Base-by-base conservation (phyloP, 441 rosid species). In the Pelargonium citronellum region DNA sequence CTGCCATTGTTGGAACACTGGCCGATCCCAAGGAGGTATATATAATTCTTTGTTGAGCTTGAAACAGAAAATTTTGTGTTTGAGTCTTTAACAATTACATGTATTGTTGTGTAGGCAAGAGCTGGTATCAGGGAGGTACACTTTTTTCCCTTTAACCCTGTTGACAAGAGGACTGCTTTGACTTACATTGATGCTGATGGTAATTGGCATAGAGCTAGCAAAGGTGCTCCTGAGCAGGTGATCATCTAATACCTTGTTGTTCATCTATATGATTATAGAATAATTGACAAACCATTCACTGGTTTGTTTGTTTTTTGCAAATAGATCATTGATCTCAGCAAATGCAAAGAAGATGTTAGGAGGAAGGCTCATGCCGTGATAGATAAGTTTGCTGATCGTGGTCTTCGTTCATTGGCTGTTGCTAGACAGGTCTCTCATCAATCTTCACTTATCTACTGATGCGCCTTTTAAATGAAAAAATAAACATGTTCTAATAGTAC, bases 171-270 rank as follows among this genome's bases (percentile, higher is more conserved):
- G 80, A 88, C 90, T 17, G 85, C 89, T 11, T 68, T 86, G 17
- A 82, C 89, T 5, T 84, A 79, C 81, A 20, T 78, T n/a, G 85
- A 83, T 74, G 41, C 63, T 20, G 76, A 68, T 37, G 89, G 83
- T 46, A 84, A 78, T 75, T 82, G 84, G 90, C 85, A 88, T 60
- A 69, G 84, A 71, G 86, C 79, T 68, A 88, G 89, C 79, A 86
- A 87, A 79, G 90, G 90, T 69, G 80, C 90, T 71, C 92, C 82
- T 16, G 87, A 87, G 81, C 87, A 86, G 87, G 88, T 79, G 68
- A 10, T 43, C n/a, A 30, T 30, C 34, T 68, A n/a, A 1, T 3
- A 1, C 53, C 19, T 16, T 16, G 22, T n/a, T 55, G 20, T 8
- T n/a, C 41, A 57, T 61, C 5, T 10, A 39, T 64, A 19, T 71